Conservation (phyloP, 257 asterid genomes). For the Striga asiatica region DNA sequence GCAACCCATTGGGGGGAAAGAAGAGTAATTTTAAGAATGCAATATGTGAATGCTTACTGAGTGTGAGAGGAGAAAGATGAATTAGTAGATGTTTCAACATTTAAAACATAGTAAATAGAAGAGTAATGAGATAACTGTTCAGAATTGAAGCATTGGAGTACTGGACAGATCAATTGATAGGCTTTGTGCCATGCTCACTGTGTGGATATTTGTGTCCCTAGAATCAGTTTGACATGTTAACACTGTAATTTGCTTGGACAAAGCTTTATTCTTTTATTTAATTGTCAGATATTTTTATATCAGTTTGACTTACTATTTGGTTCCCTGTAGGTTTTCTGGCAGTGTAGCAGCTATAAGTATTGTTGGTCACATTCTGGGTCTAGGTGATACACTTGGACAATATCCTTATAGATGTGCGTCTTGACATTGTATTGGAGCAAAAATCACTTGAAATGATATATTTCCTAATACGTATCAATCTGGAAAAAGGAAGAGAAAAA, state of each 20-base stretch:
- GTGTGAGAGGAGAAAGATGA: neutral
- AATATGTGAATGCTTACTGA: neutral
- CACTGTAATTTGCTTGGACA: slow-evolving; percentile 1
- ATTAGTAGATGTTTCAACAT: neutral
- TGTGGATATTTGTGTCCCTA: neutral
- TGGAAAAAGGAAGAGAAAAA: too few species aligned
- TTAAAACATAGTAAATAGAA: slow-evolving; percentile 8
- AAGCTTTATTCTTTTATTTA: slow-evolving; percentile 7
- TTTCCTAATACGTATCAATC: too few species aligned
- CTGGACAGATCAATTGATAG: slow-evolving; percentile 1
- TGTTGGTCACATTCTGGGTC: slow-evolving; percentile 87
- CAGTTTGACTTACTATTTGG: neutral
- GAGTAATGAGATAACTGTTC: slow-evolving; percentile 1
- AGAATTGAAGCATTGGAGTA: slow-evolving; percentile 9
- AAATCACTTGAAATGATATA: too few species aligned
- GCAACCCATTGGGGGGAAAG: neutral
- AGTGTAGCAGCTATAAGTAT: slow-evolving; percentile 95
- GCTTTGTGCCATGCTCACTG: slow-evolving; percentile 9
- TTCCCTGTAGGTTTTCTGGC: slow-evolving; percentile 75
- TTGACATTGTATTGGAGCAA: too few species aligned
- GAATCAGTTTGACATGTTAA: slow-evolving; percentile 15
- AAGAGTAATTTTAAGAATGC: slow-evolving; percentile 2
- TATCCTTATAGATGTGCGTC: slow-evolving; percentile 81
- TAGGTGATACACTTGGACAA: slow-evolving; percentile 99
- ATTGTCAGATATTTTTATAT: slow-evolving; percentile 4